Conservation (phyloP, 192 early-diverging fungal species). For the Coemansia sp. region DNA sequence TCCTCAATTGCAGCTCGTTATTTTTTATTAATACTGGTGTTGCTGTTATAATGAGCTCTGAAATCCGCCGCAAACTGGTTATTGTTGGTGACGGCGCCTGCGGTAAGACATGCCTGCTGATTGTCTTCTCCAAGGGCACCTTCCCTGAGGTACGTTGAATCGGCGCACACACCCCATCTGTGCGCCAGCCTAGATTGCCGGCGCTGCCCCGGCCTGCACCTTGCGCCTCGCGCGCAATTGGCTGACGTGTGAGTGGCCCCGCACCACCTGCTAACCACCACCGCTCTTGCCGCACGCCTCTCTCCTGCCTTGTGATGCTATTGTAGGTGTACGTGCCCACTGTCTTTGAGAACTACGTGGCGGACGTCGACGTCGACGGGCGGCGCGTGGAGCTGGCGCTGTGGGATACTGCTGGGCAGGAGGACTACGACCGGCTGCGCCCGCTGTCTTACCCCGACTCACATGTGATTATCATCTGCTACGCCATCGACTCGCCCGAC, state of each 20-base stretch:
- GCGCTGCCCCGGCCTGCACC: no score
- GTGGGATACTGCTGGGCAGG: constrained; percentile 97
- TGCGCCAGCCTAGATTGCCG: neutral
- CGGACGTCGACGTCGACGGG: constrained; percentile 86
- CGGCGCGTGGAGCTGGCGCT: constrained; percentile 84
- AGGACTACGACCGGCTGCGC: constrained; percentile 93
- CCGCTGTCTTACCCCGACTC: constrained; percentile 89
- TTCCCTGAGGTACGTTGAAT: constrained; percentile 84
- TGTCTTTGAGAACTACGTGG: constrained; percentile 93
- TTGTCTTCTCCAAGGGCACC: constrained; percentile 70
- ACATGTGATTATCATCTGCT: constrained; percentile 90
- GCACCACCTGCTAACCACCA: no score
- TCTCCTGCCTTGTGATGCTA: neutral
- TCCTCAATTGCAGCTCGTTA: no score
- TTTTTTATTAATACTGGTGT: constrained; percentile 9
- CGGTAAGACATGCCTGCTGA: constrained; percentile 85
- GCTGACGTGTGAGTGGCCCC: no score
- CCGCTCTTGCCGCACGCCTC: neutral
- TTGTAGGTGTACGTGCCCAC: constrained; percentile 70
- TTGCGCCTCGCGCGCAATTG: no score
- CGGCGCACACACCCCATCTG: no score
- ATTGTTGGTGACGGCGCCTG: constrained; percentile 91
- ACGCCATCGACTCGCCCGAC: constrained; percentile 82
- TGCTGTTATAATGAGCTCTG: constrained; percentile 31
- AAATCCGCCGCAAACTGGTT: constrained; percentile 66